phyloP scores from a whole-genome alignment of 1,284 basidiomycete genomes.

The Lentinus polychrous region DNA sequence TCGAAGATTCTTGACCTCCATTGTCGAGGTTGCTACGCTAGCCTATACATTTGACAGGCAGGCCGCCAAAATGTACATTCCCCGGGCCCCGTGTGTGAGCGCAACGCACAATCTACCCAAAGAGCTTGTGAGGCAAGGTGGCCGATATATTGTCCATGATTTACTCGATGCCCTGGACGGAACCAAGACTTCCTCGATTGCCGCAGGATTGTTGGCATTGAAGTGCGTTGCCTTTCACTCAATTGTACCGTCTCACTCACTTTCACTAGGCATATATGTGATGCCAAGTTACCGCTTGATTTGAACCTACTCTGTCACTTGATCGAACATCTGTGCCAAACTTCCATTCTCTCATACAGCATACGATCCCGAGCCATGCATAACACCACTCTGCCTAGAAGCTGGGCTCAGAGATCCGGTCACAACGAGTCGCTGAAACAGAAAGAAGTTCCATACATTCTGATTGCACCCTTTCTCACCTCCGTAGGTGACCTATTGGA shows the following conservation, averaged over 20 bases:
- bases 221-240: conserved; percentile 10
- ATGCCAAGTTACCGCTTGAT: conserved; percentile 27
- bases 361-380: conserved; percentile 25
- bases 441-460: conserved; percentile 4
- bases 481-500: conserved; percentile 24
- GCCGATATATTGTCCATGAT: conserved; percentile 30
- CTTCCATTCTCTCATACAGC: conserved; percentile 28
- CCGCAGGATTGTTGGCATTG: conserved; percentile 24
- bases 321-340: conserved; percentile 35
- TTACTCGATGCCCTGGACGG: conserved; percentile 24
- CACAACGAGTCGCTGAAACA: too few species aligned
- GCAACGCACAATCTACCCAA: conserved; percentile 7
- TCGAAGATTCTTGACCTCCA: conserved; percentile 11
- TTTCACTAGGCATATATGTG: conserved; percentile 33
- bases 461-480: conserved; percentile 1
- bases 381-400: conserved; percentile 38
- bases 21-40: conserved; percentile 20
- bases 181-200: conserved; percentile 13
- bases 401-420: conserved; percentile 32
- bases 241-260: not conserved
- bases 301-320: conserved; percentile 39
- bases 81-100: conserved; percentile 13
- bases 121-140: conserved; percentile 9
- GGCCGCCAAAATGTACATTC: conserved; percentile 11
- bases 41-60: conserved; percentile 15